These are phyloP conservation scores for Aegilops sharonensis DNA, from an alignment of 176 grass and related monocot genomes.

Conservation along the genomic window DNA sequence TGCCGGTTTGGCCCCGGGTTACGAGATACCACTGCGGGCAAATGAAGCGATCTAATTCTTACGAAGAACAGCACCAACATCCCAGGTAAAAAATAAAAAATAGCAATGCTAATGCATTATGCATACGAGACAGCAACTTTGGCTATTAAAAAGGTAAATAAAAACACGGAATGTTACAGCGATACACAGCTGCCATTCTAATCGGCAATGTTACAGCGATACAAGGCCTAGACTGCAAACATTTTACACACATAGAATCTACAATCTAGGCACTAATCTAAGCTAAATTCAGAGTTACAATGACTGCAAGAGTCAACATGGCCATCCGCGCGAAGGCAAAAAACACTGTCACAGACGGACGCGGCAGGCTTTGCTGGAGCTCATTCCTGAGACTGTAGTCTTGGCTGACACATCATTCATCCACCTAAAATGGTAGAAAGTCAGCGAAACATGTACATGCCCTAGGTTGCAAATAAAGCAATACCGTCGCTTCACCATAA, in stretches of 20 bases:
- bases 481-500: background rate
- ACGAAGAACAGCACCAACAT: no score
- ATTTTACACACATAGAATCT: slow-evolving; percentile 41
- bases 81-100: no score
- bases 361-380: background rate
- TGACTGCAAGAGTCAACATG: background rate
- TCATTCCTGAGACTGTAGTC: background rate
- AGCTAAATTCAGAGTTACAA: slow-evolving; percentile 42
- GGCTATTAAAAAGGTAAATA: no score
- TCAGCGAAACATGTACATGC: background rate
- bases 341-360: background rate
- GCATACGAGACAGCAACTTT: no score
- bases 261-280: slow-evolving; percentile 40
- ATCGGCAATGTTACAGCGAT: slow-evolving; percentile 20
- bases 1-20: no score
- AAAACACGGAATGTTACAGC: background rate
- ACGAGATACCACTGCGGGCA: no score
- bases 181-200: background rate
- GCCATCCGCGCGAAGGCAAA: background rate
- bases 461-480: background rate
- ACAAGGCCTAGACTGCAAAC: slow-evolving; percentile 32
- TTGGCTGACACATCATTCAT: background rate
- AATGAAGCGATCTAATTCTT: no score
- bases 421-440: slow-evolving; percentile 22
- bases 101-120: no score